Percentiles rank a stretch among this genome's conserved stretches.
phyloP scores from a whole-genome alignment of 345 rosid species.

The Eucalyptus victrix region DNA sequence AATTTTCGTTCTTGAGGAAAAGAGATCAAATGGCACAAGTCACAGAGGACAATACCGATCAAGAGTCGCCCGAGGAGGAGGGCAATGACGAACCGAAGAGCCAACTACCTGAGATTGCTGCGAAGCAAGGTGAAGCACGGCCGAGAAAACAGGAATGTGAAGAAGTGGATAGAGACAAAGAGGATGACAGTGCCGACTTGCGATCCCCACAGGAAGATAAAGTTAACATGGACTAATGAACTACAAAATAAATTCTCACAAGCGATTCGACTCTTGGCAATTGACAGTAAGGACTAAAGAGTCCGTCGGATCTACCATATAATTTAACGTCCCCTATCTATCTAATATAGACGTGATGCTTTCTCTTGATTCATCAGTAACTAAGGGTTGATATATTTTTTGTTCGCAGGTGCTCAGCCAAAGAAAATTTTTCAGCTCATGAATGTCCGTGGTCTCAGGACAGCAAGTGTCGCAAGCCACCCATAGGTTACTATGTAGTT shows the following conservation, averaged over 20 bases:
- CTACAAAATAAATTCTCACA: slow-evolving; percentile 19
- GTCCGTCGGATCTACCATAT: not conserved
- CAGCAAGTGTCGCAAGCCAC: slow-evolving; percentile 28
- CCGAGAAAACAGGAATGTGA: slow-evolving; percentile 1
- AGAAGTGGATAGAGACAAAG: not conserved
- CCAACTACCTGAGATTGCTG: not conserved
- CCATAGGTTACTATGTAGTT: slow-evolving; percentile 16
- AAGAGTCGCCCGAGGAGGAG: not conserved
- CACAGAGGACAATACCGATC: not conserved
- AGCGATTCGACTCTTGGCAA: slow-evolving; percentile 16
- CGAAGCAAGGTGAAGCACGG: not conserved
- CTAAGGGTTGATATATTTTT: not conserved
- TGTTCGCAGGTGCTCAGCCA: slow-evolving; percentile 18
- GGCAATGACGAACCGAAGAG: not conserved
- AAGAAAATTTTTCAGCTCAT: slow-evolving; percentile 26
- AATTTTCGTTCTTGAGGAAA: slow-evolving; percentile 8
- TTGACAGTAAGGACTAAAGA: slow-evolving; percentile 10
- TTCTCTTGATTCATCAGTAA: not conserved
- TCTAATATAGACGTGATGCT: not conserved
- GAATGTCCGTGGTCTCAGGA: slow-evolving; percentile 33
- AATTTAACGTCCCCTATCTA: not conserved
- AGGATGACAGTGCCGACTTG: not conserved
- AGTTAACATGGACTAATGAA: slow-evolving; percentile 26
- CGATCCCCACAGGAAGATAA: slow-evolving; percentile 15
- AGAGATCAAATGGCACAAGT: not conserved